phyloP scores from a whole-genome alignment of 805 yeast genomes.

The Saccharomycopsis synnaedendra region DNA sequence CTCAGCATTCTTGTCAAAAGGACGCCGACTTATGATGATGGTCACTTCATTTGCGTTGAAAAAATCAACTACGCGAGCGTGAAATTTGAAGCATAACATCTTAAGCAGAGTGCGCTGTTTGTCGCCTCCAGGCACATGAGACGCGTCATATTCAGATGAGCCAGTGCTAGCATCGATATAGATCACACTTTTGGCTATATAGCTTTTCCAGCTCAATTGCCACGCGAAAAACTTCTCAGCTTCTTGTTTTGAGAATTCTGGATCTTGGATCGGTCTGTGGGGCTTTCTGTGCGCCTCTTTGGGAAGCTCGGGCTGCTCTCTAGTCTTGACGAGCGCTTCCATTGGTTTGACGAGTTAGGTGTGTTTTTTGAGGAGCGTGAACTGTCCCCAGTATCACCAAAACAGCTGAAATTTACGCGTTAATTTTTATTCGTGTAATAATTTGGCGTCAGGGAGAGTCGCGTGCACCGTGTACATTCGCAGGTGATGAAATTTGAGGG shows the following conservation, averaged over 20 bases:
- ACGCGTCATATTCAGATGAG: slow-evolving; percentile 16
- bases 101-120: slow-evolving; percentile 21
- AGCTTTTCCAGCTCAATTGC: slow-evolving; percentile 55
- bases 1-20: slow-evolving; percentile 27
- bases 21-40: slow-evolving; percentile 65
- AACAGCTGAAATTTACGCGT: too few relatives aligned
- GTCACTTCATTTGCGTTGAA: slow-evolving; percentile 52
- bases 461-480: too few relatives aligned
- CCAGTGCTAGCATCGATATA: slow-evolving; percentile 44
- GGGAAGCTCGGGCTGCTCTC: too few relatives aligned
- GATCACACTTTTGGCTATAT: slow-evolving; percentile 46
- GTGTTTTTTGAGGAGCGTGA: too few relatives aligned
- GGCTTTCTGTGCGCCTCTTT: not conserved
- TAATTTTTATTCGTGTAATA: too few relatives aligned
- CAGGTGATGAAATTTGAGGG: too few relatives aligned
- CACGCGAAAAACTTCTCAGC: slow-evolving; percentile 25
- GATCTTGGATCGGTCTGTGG: not conserved
- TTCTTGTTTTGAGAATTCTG: not conserved
- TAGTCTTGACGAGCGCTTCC: too few relatives aligned
- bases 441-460: too few relatives aligned
- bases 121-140: slow-evolving; percentile 19
- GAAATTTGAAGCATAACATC: slow-evolving; percentile 29
- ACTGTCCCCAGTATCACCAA: too few relatives aligned
- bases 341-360: too few relatives aligned
- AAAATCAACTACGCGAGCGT: slow-evolving; percentile 47